A percentile compares a stretch with the other conserved stretches of the same genome.
These are phyloP conservation scores for Dentipellis sp. DNA, from an alignment of 768 basidiomycete species.

Conservation along the genomic window DNA sequence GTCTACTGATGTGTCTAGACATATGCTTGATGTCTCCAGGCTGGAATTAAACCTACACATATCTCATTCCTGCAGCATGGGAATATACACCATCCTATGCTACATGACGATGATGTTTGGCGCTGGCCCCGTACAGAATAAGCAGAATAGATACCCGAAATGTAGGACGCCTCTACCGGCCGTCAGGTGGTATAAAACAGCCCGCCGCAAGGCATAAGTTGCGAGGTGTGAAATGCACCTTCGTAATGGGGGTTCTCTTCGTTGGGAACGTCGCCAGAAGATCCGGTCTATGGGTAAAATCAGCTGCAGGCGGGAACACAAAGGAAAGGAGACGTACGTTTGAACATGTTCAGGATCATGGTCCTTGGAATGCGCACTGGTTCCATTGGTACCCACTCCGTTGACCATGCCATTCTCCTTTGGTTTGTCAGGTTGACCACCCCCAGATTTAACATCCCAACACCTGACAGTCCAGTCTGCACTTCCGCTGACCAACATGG, in stretches of 20 bases:
- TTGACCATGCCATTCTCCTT: conserved; percentile 44
- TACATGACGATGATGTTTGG: neutral
- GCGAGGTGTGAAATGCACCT: conserved; percentile 90
- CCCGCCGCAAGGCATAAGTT: conserved; percentile 91
- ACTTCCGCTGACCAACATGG: conserved; percentile 81
- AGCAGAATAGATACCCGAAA: neutral
- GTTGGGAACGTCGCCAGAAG: conserved; percentile 88
- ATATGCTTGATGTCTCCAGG: too few relatives aligned
- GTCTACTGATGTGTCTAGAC: too few relatives aligned
- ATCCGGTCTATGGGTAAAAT: conserved; percentile 48
- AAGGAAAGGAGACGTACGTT: neutral
- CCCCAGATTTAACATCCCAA: conserved; percentile 87
- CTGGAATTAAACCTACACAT: too few relatives aligned
- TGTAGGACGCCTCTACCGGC: conserved; percentile 5
- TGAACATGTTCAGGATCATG: conserved; percentile 35
- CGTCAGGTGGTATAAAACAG: conserved; percentile 51
- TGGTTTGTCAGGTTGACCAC: conserved; percentile 49
- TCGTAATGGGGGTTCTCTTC: conserved; percentile 88
- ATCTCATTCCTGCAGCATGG: neutral
- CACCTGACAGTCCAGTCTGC: conserved; percentile 97
- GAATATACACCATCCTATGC: neutral
- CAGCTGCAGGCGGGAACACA: conserved; percentile 5
- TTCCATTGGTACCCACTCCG: conserved; percentile 12
- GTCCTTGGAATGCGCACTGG: conserved; percentile 11
- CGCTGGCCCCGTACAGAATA: neutral